A percentile compares a stretch with the other conserved stretches of the same genome.
Evolutionary conservation across 2,329 filamentous ascomycete species (phyloP).

Genomic region (Cytospora chrysosperma): DNA sequence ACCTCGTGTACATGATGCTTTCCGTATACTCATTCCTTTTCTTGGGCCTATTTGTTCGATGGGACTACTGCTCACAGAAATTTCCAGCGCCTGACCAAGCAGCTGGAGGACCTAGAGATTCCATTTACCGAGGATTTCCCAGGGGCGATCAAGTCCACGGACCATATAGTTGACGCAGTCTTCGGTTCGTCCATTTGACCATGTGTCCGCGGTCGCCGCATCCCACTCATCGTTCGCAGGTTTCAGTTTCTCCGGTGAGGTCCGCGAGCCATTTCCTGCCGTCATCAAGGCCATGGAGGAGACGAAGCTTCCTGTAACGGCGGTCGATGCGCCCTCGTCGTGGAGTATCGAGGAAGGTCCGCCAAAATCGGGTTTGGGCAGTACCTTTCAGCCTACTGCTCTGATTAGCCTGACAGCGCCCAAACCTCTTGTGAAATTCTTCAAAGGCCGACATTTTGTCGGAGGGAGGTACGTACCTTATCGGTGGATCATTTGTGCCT

Average conservation of each 20-base stretch:
- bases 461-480: conserved; percentile 67
- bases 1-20: conserved; percentile 25
- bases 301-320: conserved; percentile 73
- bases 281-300: conserved; percentile 77
- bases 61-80: conserved; percentile 33
- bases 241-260: conserved; percentile 88
- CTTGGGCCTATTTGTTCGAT: conserved; percentile 24
- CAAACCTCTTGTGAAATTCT: conserved; percentile 83
- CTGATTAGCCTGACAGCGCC: conserved; percentile 90
- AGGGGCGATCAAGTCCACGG: conserved; percentile 61
- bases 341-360: conserved; percentile 92
- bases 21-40: conserved; percentile 16
- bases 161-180: conserved; percentile 88
- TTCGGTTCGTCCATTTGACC: conserved; percentile 60
- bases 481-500: not conserved
- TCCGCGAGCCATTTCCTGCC: conserved; percentile 85
- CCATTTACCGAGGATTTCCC: conserved; percentile 83
- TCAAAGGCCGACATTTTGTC: conserved; percentile 85
- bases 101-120: conserved; percentile 78
- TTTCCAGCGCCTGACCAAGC: conserved; percentile 72
- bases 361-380: conserved; percentile 72
- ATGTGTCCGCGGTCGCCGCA: conserved; percentile 3
- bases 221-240: conserved; percentile 44
- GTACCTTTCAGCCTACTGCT: conserved; percentile 74
- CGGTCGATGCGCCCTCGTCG: conserved; percentile 89